phyloP scores from a whole-genome alignment of 768 basidiomycete genomes.

The Trametes punicea region DNA sequence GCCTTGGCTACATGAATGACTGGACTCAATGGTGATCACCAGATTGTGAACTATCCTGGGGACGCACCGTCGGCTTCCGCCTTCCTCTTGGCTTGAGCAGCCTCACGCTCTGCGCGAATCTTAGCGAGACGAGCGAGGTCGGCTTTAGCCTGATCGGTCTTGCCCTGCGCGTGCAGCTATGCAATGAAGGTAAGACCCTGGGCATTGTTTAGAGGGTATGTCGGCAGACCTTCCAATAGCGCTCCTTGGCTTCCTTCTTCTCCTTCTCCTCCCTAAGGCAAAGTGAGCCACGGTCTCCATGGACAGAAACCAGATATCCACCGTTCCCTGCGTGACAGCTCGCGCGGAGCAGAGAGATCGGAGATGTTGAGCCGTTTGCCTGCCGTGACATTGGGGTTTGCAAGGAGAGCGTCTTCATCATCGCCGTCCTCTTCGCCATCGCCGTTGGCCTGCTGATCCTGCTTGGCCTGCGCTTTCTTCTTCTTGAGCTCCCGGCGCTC shows the following conservation, averaged over 20 bases:
- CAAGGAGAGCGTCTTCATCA: conserved; percentile 62
- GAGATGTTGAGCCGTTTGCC: conserved; percentile 73
- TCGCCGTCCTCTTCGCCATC: conserved; percentile 42
- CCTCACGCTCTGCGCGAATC: conserved; percentile 86
- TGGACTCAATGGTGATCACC: neutral
- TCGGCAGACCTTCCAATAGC: conserved; percentile 74
- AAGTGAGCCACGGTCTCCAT: neutral
- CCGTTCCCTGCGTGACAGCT: conserved; percentile 67
- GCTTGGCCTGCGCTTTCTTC: conserved; percentile 57
- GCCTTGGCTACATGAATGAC: conserved; percentile 49
- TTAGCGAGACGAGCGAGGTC: conserved; percentile 84
- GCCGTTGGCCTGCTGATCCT: conserved; percentile 33
- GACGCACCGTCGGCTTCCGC: conserved; percentile 79
- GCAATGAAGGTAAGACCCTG: neutral
- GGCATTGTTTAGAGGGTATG: neutral
- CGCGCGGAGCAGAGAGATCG: conserved; percentile 62
- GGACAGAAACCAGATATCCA: conserved; percentile 23
- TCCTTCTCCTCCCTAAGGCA: conserved; percentile 79
- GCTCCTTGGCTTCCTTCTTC: conserved; percentile 84
- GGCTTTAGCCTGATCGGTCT: conserved; percentile 87
- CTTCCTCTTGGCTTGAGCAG: conserved; percentile 81
- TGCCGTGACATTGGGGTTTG: conserved; percentile 72
- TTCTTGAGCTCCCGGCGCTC: conserved; percentile 83
- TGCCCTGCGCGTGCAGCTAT: conserved; percentile 72
- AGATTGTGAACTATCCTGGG: neutral